phyloP scores from a whole-genome alignment of 106 monocot genomes.

The Phalaenopsis aphrodite region DNA sequence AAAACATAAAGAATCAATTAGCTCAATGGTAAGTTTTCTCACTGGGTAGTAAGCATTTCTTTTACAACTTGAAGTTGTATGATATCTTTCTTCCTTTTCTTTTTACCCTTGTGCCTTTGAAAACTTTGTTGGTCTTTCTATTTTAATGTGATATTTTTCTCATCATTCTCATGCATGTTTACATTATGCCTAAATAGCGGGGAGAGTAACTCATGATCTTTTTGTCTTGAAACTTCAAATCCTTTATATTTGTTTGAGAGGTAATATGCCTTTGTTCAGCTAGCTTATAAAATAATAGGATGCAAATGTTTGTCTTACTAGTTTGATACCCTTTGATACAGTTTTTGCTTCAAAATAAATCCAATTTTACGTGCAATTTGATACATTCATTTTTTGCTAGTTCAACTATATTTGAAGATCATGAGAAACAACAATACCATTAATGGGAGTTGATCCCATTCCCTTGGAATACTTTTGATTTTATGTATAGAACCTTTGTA shows the following conservation, averaged over 20 bases:
- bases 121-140: neutral
- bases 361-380: no score
- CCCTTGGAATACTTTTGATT: no score
- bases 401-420: no score
- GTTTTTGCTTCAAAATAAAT: no score
- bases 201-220: neutral
- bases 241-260: neutral
- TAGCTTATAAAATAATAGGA: neutral
- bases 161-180: slow-evolving; percentile 1
- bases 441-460: no score
- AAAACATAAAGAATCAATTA: slow-evolving; percentile 36
- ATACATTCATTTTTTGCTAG: no score
- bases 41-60: neutral
- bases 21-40: slow-evolving; percentile 49
- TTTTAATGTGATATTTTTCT: neutral
- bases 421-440: no score
- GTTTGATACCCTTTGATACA: neutral
- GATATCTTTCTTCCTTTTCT: neutral
- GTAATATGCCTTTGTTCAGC: neutral
- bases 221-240: neutral
- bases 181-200: neutral
- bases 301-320: neutral
- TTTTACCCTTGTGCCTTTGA: neutral
- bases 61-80: neutral
- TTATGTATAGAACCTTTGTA: no score